A percentile compares a stretch with the other conserved stretches of the same genome.
These are phyloP conservation scores for Salix arbutifolia DNA, from an alignment of 345 rosid species.

Conservation along the genomic window DNA sequence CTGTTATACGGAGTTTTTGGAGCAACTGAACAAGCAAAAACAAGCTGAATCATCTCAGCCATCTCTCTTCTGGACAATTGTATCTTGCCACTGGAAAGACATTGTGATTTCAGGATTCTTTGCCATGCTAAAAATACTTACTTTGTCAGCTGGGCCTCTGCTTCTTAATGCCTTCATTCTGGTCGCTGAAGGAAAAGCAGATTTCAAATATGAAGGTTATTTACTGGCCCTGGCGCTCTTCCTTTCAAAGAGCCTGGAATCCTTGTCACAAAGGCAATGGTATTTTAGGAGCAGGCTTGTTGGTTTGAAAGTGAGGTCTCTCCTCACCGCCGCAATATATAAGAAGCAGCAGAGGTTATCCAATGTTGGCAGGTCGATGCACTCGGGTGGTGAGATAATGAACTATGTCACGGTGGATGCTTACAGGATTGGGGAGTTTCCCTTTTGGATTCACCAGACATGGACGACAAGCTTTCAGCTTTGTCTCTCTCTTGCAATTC, in stretches of 20 bases:
- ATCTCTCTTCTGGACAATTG: conserved; percentile 53
- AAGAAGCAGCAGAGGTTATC: conserved; percentile 79
- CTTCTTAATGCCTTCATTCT: conserved; percentile 81
- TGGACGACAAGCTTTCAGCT: conserved; percentile 92
- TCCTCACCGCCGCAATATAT: conserved; percentile 74
- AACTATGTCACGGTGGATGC: conserved; percentile 94
- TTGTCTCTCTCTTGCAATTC: conserved; percentile 62
- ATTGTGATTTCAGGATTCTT: conserved; percentile 74
- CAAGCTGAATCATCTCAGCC: conserved; percentile 36
- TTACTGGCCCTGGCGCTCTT: conserved; percentile 58
- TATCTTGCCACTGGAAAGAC: conserved; percentile 61
- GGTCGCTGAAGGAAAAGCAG: conserved; percentile 73
- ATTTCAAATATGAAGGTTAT: conserved; percentile 70
- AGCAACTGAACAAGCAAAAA: conserved; percentile 49
- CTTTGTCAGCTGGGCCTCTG: conserved; percentile 78
- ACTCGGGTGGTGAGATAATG: conserved; percentile 87
- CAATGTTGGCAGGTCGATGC: conserved; percentile 62
- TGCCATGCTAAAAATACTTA: conserved; percentile 69
- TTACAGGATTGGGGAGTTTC: conserved; percentile 86
- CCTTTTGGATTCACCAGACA: conserved; percentile 93
- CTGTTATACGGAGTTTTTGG: conserved; percentile 56
- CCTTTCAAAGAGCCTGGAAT: conserved; percentile 59
- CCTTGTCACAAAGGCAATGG: conserved; percentile 93
- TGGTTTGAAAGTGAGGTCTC: conserved; percentile 74
- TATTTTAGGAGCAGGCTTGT: conserved; percentile 73